Conservation (phyloP, 2,329 filamentous ascomycete genomes). For the Blumeria hordei region DNA sequence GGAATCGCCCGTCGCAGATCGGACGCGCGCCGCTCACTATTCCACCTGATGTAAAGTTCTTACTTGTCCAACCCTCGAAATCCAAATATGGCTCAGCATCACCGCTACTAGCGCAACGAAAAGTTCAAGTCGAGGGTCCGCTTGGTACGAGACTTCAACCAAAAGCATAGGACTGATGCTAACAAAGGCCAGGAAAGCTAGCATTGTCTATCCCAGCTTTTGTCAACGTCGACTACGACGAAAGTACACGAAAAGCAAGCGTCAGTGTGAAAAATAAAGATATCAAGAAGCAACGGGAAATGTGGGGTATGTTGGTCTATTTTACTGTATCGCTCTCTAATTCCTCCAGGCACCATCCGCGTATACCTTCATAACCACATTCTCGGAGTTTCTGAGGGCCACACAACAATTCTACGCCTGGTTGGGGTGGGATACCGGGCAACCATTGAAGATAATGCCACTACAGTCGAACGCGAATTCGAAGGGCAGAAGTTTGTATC, state of each 20-base stretch:
- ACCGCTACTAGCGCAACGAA: constrained; percentile 34
- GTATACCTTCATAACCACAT: constrained; percentile 79
- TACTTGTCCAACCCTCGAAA: constrained; percentile 32
- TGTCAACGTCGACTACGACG: constrained; percentile 45
- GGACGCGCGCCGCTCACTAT: constrained; percentile 59
- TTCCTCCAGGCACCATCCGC: constrained; percentile 51
- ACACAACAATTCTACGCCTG: constrained; percentile 75
- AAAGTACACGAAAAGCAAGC: constrained; percentile 33
- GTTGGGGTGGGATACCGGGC: constrained; percentile 93
- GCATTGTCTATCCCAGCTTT: constrained; percentile 59
- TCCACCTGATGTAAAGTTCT: constrained; percentile 61
- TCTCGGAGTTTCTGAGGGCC: constrained; percentile 83
- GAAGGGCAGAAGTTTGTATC: constrained; percentile 73
- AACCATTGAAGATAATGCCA: constrained; percentile 52
- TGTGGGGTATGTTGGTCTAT: constrained; percentile 51
- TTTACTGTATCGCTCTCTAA: constrained; percentile 1
- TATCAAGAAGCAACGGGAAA: constrained; percentile 56
- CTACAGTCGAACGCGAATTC: constrained; percentile 40
- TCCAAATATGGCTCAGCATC: constrained; percentile 10
- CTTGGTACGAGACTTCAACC: constrained; percentile 28
- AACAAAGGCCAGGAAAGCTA: constrained; percentile 34
- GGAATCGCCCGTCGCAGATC: constrained; percentile 51
- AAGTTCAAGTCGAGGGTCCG: constrained; percentile 56
- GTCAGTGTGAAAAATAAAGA: constrained; percentile 41
- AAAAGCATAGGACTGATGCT: constrained; percentile 2